Conservation (phyloP, 352 stramenopile genomes). For the Blastocystis sp. region DNA sequence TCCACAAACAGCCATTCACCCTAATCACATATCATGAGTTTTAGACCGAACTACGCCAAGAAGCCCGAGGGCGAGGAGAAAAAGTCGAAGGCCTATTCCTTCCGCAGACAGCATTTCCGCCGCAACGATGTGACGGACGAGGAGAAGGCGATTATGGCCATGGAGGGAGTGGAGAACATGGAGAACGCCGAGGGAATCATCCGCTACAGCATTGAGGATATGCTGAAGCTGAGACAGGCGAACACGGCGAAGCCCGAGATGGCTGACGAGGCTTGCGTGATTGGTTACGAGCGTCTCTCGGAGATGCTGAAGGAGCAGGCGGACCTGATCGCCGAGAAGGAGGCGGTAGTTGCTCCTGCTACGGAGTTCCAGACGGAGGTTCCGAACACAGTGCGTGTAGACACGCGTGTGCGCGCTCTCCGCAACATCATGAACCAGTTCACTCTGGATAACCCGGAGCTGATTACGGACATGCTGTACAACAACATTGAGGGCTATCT, state of each 20-base stretch:
- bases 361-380: slow-evolving; percentile 1
- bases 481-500: slow-evolving; percentile 24
- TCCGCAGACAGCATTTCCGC: background rate
- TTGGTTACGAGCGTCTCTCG: background rate
- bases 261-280: background rate
- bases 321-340: background rate
- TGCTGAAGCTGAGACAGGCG: background rate
- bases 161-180: background rate
- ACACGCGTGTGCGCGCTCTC: slow-evolving; percentile 5
- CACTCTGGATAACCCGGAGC: slow-evolving; percentile 10
- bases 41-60: slow-evolving; percentile 24
- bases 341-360: background rate
- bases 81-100: background rate
- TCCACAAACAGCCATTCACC: too few species aligned
- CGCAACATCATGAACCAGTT: slow-evolving; percentile 50
- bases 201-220: background rate
- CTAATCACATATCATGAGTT: background rate
- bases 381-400: background rate
- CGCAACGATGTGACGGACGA: background rate
- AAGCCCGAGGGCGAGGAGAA: background rate
- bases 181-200: slow-evolving; percentile 3
- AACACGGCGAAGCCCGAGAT: background rate
- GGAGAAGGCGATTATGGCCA: background rate
- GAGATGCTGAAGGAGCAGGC: background rate
- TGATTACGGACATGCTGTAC: slow-evolving; percentile 37